Conservation (phyloP, 441 rosid species). For the Codiaeum variegatum region DNA sequence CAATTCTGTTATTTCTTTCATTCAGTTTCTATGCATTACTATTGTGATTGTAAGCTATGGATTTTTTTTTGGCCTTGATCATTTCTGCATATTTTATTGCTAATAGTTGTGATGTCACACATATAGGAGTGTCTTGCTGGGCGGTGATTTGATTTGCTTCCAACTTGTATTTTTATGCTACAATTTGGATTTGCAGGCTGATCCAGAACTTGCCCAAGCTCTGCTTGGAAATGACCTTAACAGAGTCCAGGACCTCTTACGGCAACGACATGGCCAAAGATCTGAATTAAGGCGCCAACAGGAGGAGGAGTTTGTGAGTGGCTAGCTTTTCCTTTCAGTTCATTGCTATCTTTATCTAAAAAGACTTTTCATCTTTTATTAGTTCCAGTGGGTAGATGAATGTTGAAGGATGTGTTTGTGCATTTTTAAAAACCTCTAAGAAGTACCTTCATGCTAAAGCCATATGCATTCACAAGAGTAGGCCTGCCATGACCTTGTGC, state of each 20-base stretch:
- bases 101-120: not conserved
- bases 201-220: conserved; percentile 93
- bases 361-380: not conserved
- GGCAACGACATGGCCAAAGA: conserved; percentile 61
- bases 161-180: not conserved
- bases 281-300: conserved; percentile 56
- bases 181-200: conserved; percentile 38
- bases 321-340: conserved; percentile 18
- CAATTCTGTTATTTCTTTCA: not conserved
- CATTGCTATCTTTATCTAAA: not conserved
- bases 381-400: not conserved
- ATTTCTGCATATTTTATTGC: not conserved
- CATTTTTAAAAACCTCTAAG: not conserved
- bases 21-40: not conserved
- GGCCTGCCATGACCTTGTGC: not conserved
- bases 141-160: not conserved
- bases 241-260: conserved; percentile 67
- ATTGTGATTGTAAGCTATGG: not conserved
- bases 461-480: not conserved
- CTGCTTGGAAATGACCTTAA: conserved; percentile 77
- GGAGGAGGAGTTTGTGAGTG: conserved; percentile 79
- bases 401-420: not conserved
- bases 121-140: not conserved
- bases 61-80: not conserved
- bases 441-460: not conserved